Base-by-base conservation (phyloP, 805 yeast species). In the Candida xyloterini region DNA sequence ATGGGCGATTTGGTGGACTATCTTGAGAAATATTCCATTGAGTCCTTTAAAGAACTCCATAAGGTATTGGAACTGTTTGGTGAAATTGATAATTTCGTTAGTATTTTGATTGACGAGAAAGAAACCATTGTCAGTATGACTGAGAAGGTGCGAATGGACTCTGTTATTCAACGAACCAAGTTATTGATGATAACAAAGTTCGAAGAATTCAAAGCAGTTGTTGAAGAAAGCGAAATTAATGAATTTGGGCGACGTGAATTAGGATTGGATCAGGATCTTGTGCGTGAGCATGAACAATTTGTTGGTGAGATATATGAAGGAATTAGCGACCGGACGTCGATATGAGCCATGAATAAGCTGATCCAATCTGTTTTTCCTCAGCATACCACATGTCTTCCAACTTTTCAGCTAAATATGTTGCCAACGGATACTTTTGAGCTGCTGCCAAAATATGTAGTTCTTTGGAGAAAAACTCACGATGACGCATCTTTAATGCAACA, bases 1-100 rank as follows among this genome's bases (percentile, higher is more conserved):
- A 74, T 86, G 34, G 87, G 84, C 35, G 89, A 83, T 46, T 53
- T 82, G 21, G 70, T 78, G 33, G 90, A 82, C 47, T 83, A 74
- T 49, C 48, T 80, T 7, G 70, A 65, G 10, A 78, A 71, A 47
- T 66, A 56, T 33, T 34, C 42, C 2, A 10, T 60, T 15, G 41
- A 33, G n/a, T 35, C 42, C 7, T 51, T 57, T 28, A 36, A 38
- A 5, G 59, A 59, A 10, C 39, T 62, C 45, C 43, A 53, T 7
- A 15, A 36, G 3, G 44, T 55, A 9, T 42, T 63, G 15, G 27
- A 33, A 15, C 35, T 62, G 4, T 33, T 59, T 9, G 55, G 52
- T 4, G 48, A 55, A 27, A 27, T 64, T 3, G 69, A 65, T 38
- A 61, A 62, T 27, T 38, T 57, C n/a, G 35, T 62, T 3, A 43